Evolutionary conservation across 2,329 filamentous ascomycete species (phyloP).

Genomic region (Trichothecium sympodiale): DNA sequence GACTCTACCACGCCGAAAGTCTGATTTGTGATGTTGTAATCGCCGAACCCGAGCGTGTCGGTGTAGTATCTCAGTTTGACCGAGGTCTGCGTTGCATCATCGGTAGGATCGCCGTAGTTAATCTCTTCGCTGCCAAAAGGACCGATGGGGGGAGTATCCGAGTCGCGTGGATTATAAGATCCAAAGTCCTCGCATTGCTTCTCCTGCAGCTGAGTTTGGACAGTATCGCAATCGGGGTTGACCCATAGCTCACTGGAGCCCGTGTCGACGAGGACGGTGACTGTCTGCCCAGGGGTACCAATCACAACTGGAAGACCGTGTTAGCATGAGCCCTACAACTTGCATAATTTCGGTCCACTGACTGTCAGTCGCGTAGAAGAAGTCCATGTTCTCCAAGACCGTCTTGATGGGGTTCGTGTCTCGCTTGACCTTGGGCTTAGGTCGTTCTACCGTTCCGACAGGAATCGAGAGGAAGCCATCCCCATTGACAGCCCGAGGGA

Average conservation of each 20-base stretch:
- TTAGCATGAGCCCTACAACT: background rate
- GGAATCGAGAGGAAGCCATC: slow-evolving; percentile 26
- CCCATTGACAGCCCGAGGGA: slow-evolving; percentile 18
- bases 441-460: slow-evolving; percentile 18
- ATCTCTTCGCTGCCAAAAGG: slow-evolving; percentile 26
- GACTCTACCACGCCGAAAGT: slow-evolving; percentile 36
- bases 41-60: slow-evolving; percentile 34
- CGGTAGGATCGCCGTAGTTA: slow-evolving; percentile 26
- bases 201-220: slow-evolving; percentile 20
- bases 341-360: slow-evolving; percentile 7
- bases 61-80: slow-evolving; percentile 32
- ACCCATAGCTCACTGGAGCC: slow-evolving; percentile 46
- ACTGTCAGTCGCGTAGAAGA: slow-evolving; percentile 28
- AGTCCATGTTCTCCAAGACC: slow-evolving; percentile 22
- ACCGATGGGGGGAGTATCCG: slow-evolving; percentile 24
- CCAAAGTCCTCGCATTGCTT: slow-evolving; percentile 29
- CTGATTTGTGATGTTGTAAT: slow-evolving; percentile 28
- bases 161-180: slow-evolving; percentile 30
- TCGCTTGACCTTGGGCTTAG: slow-evolving; percentile 10
- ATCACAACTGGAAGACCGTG: slow-evolving; percentile 24
- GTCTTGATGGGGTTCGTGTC: slow-evolving; percentile 17
- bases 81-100: slow-evolving; percentile 21
- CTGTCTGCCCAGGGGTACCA: slow-evolving; percentile 28
- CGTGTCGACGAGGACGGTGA: slow-evolving; percentile 38
- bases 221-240: slow-evolving; percentile 34